Percentiles rank a stretch among this genome's conserved stretches.
Conservation (phyloP, 2,329 filamentous ascomycete genomes). For the Drechmeria coniospora region DNA sequence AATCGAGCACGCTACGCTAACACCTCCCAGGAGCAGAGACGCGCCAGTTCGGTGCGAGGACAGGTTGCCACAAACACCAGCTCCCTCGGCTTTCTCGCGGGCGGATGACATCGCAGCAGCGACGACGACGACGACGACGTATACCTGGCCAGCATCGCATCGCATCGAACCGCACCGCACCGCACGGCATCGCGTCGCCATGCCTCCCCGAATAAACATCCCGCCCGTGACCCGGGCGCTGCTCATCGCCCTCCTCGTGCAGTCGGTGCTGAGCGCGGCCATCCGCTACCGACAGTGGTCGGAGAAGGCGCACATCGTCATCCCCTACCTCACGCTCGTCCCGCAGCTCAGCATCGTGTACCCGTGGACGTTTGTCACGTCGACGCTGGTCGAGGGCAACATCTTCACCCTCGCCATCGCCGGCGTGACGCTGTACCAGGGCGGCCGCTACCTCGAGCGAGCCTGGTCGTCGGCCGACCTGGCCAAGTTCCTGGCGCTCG, state of each 20-base stretch:
- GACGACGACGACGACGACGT: too few species aligned
- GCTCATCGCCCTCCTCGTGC: constrained; percentile 56
- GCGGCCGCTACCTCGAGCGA: constrained; percentile 85
- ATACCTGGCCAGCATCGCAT: too few species aligned
- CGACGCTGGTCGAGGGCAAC: constrained; percentile 84
- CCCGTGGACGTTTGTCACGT: constrained; percentile 82
- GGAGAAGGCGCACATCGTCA: constrained; percentile 47
- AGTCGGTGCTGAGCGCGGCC: constrained; percentile 70
- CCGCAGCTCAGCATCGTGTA: constrained; percentile 73
- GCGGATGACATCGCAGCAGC: background rate
- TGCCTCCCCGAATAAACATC: constrained; percentile 79
- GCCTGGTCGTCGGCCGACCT: constrained; percentile 90
- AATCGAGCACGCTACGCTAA: too few species aligned
- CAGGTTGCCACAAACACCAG: background rate
- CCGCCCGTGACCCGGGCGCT: constrained; percentile 78
- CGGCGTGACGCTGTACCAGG: constrained; percentile 69
- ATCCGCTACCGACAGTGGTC: constrained; percentile 60
- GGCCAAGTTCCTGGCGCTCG: constrained; percentile 72
- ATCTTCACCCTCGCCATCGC: constrained; percentile 72
- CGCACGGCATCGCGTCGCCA: too few species aligned
- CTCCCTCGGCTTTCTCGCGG: background rate
- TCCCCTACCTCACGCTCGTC: constrained; percentile 78
- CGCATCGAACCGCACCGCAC: too few species aligned
- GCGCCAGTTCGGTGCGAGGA: background rate
- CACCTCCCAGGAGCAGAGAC: too few species aligned